Conservation (phyloP, 306 rosid genomes). For the Quercus cerris region DNA sequence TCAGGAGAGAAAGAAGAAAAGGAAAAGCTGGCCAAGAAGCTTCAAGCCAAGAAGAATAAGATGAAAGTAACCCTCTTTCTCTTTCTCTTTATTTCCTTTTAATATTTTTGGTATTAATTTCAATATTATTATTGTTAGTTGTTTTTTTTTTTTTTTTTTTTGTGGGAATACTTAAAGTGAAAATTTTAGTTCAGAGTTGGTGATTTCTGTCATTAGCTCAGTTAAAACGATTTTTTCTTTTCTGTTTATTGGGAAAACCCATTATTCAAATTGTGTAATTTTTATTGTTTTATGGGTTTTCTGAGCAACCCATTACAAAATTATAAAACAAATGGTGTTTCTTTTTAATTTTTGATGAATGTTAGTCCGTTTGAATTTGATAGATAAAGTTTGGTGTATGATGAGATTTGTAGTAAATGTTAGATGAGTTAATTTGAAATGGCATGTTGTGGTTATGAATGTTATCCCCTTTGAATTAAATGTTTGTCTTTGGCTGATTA, state of each 20-base stretch:
- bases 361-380: background rate
- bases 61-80: conserved; percentile 54
- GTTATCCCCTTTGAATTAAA: too few relatives aligned
- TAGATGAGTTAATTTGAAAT: background rate
- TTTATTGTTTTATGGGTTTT: background rate
- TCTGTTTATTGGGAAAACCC: background rate
- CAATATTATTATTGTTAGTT: too few relatives aligned
- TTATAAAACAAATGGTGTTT: background rate
- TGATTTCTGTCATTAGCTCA: background rate
- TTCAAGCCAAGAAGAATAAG: conserved; percentile 63
- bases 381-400: background rate
- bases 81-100: background rate
- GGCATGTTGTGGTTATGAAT: background rate
- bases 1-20: conserved; percentile 69
- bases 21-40: conserved; percentile 61
- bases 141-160: background rate
- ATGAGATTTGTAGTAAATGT: background rate
- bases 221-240: background rate
- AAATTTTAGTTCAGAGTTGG: background rate
- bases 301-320: background rate
- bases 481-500: conserved; percentile 8
- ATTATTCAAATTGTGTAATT: background rate
- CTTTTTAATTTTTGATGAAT: background rate
- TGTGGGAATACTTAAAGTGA: background rate
- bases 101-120: background rate